Evolutionary conservation across 2,329 filamentous ascomycete species (phyloP).

Genomic region (Fusarium zealandicum): DNA sequence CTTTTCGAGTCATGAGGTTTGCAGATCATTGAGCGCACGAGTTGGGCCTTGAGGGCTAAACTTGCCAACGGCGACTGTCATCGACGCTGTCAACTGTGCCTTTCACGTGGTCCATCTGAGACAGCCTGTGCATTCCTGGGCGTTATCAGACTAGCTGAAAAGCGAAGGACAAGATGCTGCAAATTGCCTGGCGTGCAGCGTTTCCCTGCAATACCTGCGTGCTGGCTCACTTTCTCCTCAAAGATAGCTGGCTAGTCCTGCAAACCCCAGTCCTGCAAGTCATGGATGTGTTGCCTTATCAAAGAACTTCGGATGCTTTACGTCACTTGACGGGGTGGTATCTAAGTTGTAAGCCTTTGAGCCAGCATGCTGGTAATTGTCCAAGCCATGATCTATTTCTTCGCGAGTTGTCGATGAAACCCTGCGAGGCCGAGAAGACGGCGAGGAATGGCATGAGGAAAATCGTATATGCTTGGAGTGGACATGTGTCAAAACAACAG

Average conservation of each 20-base stretch:
- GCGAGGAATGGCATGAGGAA: too few species aligned
- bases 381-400: not conserved
- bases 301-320: not conserved
- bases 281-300: not conserved
- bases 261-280: not conserved
- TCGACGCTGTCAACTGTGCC: not conserved
- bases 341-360: not conserved
- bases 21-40: not conserved
- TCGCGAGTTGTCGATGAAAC: not conserved
- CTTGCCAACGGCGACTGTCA: not conserved
- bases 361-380: not conserved
- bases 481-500: too few species aligned
- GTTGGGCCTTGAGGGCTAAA: not conserved
- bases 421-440: not conserved
- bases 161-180: not conserved
- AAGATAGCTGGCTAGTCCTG: not conserved
- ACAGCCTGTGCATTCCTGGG: not conserved
- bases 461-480: too few species aligned
- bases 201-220: not conserved
- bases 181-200: not conserved
- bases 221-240: not conserved
- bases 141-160: not conserved
- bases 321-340: not conserved
- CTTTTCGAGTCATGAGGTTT: not conserved
- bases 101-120: not conserved